Percentiles rank a stretch among this genome's conserved stretches.
These are phyloP conservation scores for Phytophthora sp. DNA, from an alignment of 352 stramenopile species.

Conservation along the genomic window DNA sequence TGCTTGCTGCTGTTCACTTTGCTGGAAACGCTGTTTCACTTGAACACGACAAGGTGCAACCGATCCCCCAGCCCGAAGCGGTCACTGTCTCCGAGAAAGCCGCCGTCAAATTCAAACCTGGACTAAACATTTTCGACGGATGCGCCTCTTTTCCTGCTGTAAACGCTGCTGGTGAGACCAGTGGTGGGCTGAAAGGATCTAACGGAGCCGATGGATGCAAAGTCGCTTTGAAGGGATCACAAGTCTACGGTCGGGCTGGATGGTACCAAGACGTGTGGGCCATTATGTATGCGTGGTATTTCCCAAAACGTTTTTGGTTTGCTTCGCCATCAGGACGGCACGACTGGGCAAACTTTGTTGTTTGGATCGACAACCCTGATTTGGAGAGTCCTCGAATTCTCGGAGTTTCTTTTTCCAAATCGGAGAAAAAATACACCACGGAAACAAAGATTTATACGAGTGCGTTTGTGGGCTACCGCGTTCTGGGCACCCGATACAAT, in stretches of 20 bases:
- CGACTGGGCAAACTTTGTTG: background rate
- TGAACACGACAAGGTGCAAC: no score
- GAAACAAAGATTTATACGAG: no score
- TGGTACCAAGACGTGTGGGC: slow-evolving; percentile 2
- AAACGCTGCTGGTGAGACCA: background rate
- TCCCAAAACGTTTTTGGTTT: background rate
- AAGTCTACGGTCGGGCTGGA: background rate
- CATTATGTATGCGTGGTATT: no score
- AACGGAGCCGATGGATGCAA: background rate
- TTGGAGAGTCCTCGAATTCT: background rate
- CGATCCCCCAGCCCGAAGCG: no score
- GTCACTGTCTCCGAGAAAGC: no score
- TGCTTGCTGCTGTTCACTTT: no score
- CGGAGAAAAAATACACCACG: background rate
- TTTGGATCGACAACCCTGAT: slow-evolving; percentile 6
- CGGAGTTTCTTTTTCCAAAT: background rate
- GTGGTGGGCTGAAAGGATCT: background rate
- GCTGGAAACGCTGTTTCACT: no score
- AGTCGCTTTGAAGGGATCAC: background rate
- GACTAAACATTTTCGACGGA: no score
- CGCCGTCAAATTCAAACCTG: no score
- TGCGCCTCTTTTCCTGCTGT: background rate
- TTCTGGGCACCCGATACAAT: no score
- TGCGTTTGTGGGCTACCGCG: no score
- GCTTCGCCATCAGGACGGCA: background rate